Conservation (phyloP, 306 rosid genomes). For the Cucumis sativus region DNA sequence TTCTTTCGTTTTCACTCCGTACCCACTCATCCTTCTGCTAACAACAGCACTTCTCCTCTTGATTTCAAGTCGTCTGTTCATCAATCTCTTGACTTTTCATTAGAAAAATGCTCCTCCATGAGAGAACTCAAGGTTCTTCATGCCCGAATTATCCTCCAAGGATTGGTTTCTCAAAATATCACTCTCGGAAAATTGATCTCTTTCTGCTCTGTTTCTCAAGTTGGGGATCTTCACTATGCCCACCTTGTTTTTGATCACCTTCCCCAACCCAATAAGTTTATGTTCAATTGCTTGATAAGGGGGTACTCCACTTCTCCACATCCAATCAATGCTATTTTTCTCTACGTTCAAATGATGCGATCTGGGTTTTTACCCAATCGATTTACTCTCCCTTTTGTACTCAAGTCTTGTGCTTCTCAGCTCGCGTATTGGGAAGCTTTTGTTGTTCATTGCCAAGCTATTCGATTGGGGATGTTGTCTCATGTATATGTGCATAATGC, state of each 20-base stretch:
- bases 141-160: constrained; percentile 50
- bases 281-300: constrained; percentile 59
- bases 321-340: constrained; percentile 21
- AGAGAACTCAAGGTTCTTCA: constrained; percentile 40
- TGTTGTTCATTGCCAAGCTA: constrained; percentile 37
- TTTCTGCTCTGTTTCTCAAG: constrained; percentile 19
- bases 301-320: constrained; percentile 38
- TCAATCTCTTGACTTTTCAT: constrained; percentile 39
- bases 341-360: constrained; percentile 35
- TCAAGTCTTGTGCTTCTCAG: constrained; percentile 39
- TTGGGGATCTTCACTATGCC: constrained; percentile 34
- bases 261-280: constrained; percentile 47
- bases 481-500: constrained; percentile 43
- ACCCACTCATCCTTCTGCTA: constrained; percentile 7
- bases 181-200: constrained; percentile 42
- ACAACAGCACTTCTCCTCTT: constrained; percentile 8
- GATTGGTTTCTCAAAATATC: constrained; percentile 25
- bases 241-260: constrained; percentile 34
- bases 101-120: constrained; percentile 47
- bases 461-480: constrained; percentile 43
- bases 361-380: constrained; percentile 45
- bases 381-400: constrained; percentile 56
- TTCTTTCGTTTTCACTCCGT: constrained; percentile 8
- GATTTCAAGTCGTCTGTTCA: constrained; percentile 32
- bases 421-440: constrained; percentile 34